Conservation (phyloP, 2,329 filamentous ascomycete genomes). For the Aspergillus quadricinctus region DNA sequence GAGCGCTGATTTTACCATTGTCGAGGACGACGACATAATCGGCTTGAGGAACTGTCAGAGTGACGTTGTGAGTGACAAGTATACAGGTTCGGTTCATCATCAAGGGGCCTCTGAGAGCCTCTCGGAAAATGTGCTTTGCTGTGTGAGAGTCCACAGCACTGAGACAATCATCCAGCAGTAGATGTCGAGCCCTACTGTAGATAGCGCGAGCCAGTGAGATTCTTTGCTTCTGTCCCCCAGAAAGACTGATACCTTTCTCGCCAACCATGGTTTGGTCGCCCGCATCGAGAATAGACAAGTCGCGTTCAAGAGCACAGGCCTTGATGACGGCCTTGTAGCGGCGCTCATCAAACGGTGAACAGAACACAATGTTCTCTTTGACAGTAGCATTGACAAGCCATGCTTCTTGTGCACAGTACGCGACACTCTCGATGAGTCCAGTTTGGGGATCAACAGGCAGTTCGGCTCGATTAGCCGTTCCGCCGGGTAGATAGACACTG, state of each 20-base stretch:
- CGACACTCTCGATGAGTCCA: slow-evolving; percentile 82
- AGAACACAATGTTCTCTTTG: slow-evolving; percentile 92
- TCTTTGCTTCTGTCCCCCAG: slow-evolving; percentile 94
- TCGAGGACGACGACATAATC: slow-evolving; percentile 80
- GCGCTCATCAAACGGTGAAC: slow-evolving; percentile 71
- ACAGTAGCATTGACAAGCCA: slow-evolving; percentile 97
- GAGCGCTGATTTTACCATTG: slow-evolving; percentile 72
- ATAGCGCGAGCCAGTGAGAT: slow-evolving; percentile 94
- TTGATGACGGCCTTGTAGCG: slow-evolving; percentile 85
- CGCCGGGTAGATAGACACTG: slow-evolving; percentile 78
- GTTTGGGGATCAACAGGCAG: slow-evolving; percentile 76
- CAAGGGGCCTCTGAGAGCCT: slow-evolving; percentile 82
- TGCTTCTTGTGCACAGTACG: slow-evolving; percentile 93
- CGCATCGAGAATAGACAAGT: slow-evolving; percentile 85
- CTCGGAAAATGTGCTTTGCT: slow-evolving; percentile 94
- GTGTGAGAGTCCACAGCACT: slow-evolving; percentile 97
- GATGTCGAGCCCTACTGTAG: slow-evolving; percentile 89
- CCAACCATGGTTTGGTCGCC: slow-evolving; percentile 93
- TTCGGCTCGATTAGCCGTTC: slow-evolving; percentile 73
- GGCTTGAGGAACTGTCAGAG: slow-evolving; percentile 77
- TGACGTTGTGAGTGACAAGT: slow-evolving; percentile 89
- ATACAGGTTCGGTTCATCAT: slow-evolving; percentile 90
- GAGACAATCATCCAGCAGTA: slow-evolving; percentile 90
- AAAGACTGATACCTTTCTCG: slow-evolving; percentile 95
- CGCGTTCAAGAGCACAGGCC: slow-evolving; percentile 85